These are phyloP conservation scores for Primulina eburnea DNA, from an alignment of 257 asterid species.

Conservation along the genomic window DNA sequence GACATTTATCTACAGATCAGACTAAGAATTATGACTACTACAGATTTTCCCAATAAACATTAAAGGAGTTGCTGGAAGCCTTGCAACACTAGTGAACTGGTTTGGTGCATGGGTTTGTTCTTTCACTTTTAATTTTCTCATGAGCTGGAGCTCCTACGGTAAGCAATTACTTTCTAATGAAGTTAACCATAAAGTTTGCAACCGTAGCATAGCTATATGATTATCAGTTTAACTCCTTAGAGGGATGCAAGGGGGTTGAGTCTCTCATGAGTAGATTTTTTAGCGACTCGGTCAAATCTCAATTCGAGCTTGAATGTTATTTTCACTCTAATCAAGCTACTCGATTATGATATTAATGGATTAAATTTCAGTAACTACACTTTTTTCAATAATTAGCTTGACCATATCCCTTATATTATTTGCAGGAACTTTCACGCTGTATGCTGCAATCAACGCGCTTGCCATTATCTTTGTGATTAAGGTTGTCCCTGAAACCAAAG, in stretches of 20 bases:
- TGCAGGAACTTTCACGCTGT: slow-evolving; percentile 80
- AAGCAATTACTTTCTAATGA: slow-evolving; percentile 14
- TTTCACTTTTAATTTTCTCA: slow-evolving; percentile 86
- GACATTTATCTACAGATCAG: neutral
- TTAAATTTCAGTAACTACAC: no score
- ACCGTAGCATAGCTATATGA: neutral
- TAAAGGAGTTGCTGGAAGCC: slow-evolving; percentile 92
- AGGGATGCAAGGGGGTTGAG: no score
- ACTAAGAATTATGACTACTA: slow-evolving; percentile 6
- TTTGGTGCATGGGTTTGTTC: slow-evolving; percentile 93
- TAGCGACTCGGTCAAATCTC: no score
- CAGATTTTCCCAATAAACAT: slow-evolving; percentile 91
- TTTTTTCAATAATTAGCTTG: no score
- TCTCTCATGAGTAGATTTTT: no score
- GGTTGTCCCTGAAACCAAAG: slow-evolving; percentile 93
- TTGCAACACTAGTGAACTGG: slow-evolving; percentile 91
- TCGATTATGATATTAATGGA: no score
- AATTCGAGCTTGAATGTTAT: no score
- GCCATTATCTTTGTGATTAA: slow-evolving; percentile 66
- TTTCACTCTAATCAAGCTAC: no score
- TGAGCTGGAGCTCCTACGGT: slow-evolving; percentile 89
- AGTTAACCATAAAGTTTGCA: neutral
- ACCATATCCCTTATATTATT: no score
- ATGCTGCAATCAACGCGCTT: slow-evolving; percentile 66
- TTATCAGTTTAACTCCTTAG: neutral